These are phyloP conservation scores for Macrolepiota dolichaula DNA, from an alignment of 768 basidiomycete genomes.

Conservation along the genomic window DNA sequence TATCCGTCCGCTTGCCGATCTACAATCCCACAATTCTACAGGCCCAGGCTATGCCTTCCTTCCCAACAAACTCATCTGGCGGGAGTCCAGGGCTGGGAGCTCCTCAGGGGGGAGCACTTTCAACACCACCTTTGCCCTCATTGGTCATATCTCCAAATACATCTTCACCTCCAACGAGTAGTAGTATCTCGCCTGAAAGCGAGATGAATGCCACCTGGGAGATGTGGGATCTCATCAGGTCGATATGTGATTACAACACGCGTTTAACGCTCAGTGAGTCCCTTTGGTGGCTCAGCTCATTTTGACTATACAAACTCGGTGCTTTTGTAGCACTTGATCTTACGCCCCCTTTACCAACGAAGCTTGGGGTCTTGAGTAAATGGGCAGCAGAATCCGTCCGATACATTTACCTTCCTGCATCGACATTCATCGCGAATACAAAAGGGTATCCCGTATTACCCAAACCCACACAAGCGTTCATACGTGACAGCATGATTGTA, in stretches of 20 bases:
- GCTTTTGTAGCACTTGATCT: slow-evolving; percentile 77
- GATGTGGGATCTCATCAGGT: slow-evolving; percentile 95
- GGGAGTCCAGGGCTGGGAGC: not conserved
- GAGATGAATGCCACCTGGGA: slow-evolving; percentile 87
- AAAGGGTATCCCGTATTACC: slow-evolving; percentile 97
- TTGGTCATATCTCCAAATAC: slow-evolving; percentile 31
- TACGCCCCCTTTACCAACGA: slow-evolving; percentile 80
- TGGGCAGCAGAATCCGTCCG: slow-evolving; percentile 95
- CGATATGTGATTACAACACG: slow-evolving; percentile 80
- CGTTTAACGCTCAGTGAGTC: slow-evolving; percentile 68
- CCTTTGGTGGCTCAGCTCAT: not conserved
- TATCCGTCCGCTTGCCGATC: slow-evolving; percentile 82
- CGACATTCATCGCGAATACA: slow-evolving; percentile 90
- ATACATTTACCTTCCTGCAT: slow-evolving; percentile 83
- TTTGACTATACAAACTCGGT: not conserved
- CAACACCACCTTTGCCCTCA: slow-evolving; percentile 26
- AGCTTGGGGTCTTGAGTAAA: slow-evolving; percentile 70
- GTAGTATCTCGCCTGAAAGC: slow-evolving; percentile 33
- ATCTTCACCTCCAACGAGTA: slow-evolving; percentile 25
- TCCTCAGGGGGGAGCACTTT: slow-evolving; percentile 7
- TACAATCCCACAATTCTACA: slow-evolving; percentile 70
- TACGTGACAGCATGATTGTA: slow-evolving; percentile 86
- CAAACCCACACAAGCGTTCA: slow-evolving; percentile 88
- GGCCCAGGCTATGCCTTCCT: slow-evolving; percentile 16
- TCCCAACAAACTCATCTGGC: slow-evolving; percentile 12